Percentiles rank a stretch among this genome's conserved stretches.
These are phyloP conservation scores for Lachnellula hyalina DNA, from an alignment of 2,329 filamentous ascomycete species.

Conservation along the genomic window DNA sequence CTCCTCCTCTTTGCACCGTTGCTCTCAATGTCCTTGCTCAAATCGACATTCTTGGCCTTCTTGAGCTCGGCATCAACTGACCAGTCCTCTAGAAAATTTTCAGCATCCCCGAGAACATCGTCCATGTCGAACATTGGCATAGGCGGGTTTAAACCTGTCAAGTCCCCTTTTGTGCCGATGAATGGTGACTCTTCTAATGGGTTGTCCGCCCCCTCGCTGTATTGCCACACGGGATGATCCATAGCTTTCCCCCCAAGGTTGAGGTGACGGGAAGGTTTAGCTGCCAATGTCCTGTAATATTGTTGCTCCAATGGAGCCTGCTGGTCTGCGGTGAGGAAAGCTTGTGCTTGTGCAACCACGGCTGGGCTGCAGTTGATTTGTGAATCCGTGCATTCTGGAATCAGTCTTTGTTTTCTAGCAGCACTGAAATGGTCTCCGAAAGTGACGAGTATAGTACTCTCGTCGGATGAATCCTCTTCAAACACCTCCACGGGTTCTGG, in stretches of 20 bases:
- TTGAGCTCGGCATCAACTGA: conserved; percentile 35
- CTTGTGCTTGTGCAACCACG: conserved; percentile 44
- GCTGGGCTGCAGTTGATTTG: conserved; percentile 34
- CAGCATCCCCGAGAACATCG: conserved; percentile 24
- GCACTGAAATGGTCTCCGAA: conserved; percentile 20
- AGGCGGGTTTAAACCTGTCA: neutral
- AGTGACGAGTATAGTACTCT: conserved; percentile 8
- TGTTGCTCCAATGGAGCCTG: conserved; percentile 15
- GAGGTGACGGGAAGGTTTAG: conserved; percentile 36
- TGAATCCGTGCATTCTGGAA: conserved; percentile 8
- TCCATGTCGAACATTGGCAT: conserved; percentile 20
- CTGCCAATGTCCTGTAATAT: neutral
- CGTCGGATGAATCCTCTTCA: conserved; percentile 16
- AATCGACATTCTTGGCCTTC: conserved; percentile 24
- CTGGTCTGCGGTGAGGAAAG: conserved; percentile 43
- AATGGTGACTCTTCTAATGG: neutral
- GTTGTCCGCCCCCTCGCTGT: neutral
- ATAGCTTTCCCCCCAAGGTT: conserved; percentile 38
- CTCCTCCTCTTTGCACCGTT: conserved; percentile 15
- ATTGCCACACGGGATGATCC: conserved; percentile 10
- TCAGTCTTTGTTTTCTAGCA: conserved; percentile 13
- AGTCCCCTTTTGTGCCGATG: neutral
- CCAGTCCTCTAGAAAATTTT: conserved; percentile 33
- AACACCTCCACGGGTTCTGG: conserved; percentile 1
- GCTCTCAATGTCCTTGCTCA: conserved; percentile 3